phyloP scores from a whole-genome alignment of 164 flowering plant genomes.

The Amborella trichopoda region DNA sequence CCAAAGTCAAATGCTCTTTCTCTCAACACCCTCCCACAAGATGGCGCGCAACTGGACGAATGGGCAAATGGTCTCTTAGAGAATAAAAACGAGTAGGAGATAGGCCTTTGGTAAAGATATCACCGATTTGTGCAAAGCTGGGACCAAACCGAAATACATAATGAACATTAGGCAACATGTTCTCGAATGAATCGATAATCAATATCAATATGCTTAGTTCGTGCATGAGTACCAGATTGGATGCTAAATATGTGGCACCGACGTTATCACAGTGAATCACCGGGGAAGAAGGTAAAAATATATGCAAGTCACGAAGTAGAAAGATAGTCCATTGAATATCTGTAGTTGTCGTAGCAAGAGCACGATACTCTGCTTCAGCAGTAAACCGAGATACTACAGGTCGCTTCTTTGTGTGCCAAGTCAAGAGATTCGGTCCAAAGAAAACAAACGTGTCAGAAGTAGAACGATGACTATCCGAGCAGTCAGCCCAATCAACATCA shows the following conservation, averaged over 20 bases:
- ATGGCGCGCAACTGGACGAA: no score
- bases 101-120: neutral
- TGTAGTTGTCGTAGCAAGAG: neutral
- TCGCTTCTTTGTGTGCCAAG: conserved; percentile 7
- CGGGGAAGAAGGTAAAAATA: neutral
- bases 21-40: no score
- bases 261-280: neutral
- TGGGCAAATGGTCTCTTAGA: no score
- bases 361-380: conserved; percentile 3
- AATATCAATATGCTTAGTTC: neutral
- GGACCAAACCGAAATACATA: neutral
- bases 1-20: no score
- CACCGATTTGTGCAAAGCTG: neutral
- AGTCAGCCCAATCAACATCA: neutral
- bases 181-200: neutral
- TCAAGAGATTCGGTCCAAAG: neutral
- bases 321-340: neutral
- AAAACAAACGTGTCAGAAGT: neutral
- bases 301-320: neutral
- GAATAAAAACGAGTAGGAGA: neutral
- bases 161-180: neutral
- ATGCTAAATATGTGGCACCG: neutral
- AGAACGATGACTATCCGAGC: neutral
- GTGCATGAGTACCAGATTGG: neutral
- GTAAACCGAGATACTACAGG: neutral